Percentiles rank a stretch among this genome's conserved stretches.
These are phyloP conservation scores for Mucor circinelloides DNA, from an alignment of 371 early-diverging fungal genomes.

Conservation along the genomic window DNA sequence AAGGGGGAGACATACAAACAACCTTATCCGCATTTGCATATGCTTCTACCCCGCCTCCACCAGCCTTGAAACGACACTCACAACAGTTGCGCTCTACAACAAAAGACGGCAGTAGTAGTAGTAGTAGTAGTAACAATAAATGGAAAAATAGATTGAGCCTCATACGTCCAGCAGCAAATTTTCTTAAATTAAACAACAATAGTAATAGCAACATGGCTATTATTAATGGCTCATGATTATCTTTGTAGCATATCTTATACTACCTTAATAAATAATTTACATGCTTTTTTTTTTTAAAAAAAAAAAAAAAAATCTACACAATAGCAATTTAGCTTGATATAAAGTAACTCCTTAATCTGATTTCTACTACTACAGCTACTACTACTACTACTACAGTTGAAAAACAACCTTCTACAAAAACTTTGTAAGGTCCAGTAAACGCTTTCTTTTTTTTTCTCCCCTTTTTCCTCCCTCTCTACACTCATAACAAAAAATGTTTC, in stretches of 20 bases:
- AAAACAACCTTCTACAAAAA: no score
- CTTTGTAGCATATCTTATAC: slow-evolving; percentile 1
- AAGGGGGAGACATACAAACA: not conserved
- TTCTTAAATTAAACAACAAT: slow-evolving; percentile 9
- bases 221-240: not conserved
- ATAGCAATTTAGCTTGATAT: not conserved
- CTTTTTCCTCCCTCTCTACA: not conserved
- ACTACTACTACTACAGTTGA: no score
- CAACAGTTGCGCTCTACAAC: not conserved
- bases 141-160: slow-evolving; percentile 19
- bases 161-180: slow-evolving; percentile 9
- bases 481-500: slow-evolving; percentile 16
- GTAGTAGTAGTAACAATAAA: not conserved
- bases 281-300: not conserved
- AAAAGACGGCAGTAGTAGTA: not conserved
- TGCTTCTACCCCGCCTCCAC: slow-evolving; percentile 26
- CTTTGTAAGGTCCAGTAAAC: no score
- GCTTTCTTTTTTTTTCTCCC: slow-evolving; percentile 7
- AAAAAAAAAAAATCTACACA: not conserved
- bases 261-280: not conserved
- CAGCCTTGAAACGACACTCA: not conserved
- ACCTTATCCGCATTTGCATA: slow-evolving; percentile 27
- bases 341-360: not conserved
- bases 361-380: no score
- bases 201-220: not conserved